A percentile compares a stretch with the other conserved stretches of the same genome.
Conservation (phyloP, 192 early-diverging fungal genomes). For the Mortierella alpina region DNA sequence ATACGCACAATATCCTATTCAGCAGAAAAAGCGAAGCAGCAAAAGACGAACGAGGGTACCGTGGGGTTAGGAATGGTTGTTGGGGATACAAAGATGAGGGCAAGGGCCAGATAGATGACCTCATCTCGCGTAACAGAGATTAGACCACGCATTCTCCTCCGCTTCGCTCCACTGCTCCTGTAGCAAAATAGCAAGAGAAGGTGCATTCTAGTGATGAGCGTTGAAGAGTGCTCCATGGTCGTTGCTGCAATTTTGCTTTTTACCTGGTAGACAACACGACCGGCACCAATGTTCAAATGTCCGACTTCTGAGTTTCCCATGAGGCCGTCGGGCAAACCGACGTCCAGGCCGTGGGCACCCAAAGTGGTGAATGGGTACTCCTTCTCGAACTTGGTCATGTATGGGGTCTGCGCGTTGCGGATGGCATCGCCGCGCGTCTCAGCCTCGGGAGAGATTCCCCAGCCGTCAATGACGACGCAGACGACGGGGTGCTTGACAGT, state of each 20-base stretch:
- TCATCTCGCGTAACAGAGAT: constrained; percentile 42
- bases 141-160: background rate
- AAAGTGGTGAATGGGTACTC: constrained; percentile 81
- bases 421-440: constrained; percentile 91
- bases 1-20: constrained; percentile 96
- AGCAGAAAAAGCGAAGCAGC: background rate
- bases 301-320: constrained; percentile 99
- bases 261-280: constrained; percentile 97
- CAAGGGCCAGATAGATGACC: background rate
- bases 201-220: background rate
- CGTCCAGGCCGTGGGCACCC: constrained; percentile 93
- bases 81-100: background rate
- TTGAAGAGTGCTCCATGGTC: background rate
- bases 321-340: constrained; percentile 97
- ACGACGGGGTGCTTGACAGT: constrained; percentile 74
- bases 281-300: constrained; percentile 99
- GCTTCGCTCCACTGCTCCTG: background rate
- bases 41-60: background rate
- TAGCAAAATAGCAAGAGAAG: background rate
- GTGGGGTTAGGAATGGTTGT: background rate
- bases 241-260: background rate
- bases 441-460: constrained; percentile 86
- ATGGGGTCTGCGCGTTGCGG: constrained; percentile 90
- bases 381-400: constrained; percentile 86
- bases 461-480: constrained; percentile 97